These are phyloP conservation scores for Excoecaria agallocha DNA, from an alignment of 345 rosid genomes.

Conservation along the genomic window DNA sequence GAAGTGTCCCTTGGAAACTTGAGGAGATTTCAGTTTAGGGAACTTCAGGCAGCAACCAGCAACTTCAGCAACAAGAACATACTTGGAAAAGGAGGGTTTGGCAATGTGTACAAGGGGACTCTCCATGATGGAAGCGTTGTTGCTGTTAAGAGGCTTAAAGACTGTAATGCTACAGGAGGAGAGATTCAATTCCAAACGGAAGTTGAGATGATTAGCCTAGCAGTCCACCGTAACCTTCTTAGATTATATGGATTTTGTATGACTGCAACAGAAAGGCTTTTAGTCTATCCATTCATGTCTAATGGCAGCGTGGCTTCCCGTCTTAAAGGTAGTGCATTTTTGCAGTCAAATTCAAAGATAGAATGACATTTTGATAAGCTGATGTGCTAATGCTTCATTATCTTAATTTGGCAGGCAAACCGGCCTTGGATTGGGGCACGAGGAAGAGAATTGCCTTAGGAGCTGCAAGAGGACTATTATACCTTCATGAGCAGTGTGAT, in stretches of 20 bases:
- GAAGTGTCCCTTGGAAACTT: conserved; percentile 89
- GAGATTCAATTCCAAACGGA: conserved; percentile 91
- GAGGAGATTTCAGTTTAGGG: conserved; percentile 81
- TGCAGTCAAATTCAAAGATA: not conserved
- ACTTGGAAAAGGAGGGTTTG: conserved; percentile 94
- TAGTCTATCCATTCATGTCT: conserved; percentile 93
- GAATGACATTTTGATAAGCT: not conserved
- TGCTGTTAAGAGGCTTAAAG: conserved; percentile 95
- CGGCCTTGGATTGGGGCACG: conserved; percentile 84
- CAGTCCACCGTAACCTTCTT: conserved; percentile 90
- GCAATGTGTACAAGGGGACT: conserved; percentile 85
- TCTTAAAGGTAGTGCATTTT: conserved; percentile 60
- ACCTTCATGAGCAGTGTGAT: conserved; percentile 96
- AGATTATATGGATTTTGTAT: conserved; percentile 84
- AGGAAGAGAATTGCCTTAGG: conserved; percentile 93
- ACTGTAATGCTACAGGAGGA: conserved; percentile 73
- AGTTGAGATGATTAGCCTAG: conserved; percentile 97
- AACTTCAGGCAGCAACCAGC: conserved; percentile 75
- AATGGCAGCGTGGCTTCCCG: conserved; percentile 97
- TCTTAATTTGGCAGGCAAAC: conserved; percentile 44
- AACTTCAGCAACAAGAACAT: conserved; percentile 88
- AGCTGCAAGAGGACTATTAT: conserved; percentile 85
- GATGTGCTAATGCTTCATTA: conserved; percentile 1
- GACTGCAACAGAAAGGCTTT: conserved; percentile 81
- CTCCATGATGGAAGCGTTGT: conserved; percentile 75